These are phyloP conservation scores for Fraxinus latifolia DNA, from an alignment of 305 asterid genomes.

Conservation along the genomic window DNA sequence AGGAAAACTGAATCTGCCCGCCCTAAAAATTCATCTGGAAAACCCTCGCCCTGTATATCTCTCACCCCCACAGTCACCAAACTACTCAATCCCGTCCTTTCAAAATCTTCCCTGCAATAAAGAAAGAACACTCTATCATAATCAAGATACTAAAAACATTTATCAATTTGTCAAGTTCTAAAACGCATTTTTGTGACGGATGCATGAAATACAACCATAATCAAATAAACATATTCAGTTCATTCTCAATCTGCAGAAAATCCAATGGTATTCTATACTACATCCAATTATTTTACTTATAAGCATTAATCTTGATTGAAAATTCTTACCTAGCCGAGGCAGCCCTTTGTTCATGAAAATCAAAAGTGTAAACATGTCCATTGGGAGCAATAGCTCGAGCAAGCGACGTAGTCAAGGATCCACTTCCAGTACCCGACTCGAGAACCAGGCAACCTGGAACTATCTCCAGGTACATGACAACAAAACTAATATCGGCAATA, in stretches of 20 bases:
- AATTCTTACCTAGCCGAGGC: conserved; percentile 73
- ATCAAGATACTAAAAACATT: background rate
- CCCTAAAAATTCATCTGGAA: conserved; percentile 68
- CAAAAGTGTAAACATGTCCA: conserved; percentile 84
- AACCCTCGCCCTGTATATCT: conserved; percentile 91
- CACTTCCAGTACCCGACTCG: conserved; percentile 97
- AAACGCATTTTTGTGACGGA: background rate
- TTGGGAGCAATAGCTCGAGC: conserved; percentile 85
- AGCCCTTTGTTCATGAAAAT: conserved; percentile 95
- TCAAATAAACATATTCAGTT: background rate
- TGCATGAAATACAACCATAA: background rate
- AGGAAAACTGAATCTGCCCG: conserved; percentile 78
- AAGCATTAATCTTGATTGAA: background rate
- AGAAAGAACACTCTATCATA: background rate
- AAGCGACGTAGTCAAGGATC: conserved; percentile 80
- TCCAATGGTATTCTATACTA: background rate
- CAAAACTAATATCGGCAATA: conserved; percentile 86
- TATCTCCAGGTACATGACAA: conserved; percentile 82
- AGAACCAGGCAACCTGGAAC: conserved; percentile 90
- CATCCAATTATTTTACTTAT: background rate
- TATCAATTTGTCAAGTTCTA: background rate
- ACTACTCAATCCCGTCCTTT: conserved; percentile 63
- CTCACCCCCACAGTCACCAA: conserved; percentile 82
- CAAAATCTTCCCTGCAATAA: conserved; percentile 68
- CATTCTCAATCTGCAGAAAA: background rate